Evolutionary conservation across 176 grass and related monocot genomes (phyloP).

Genomic region (Luzula sylvatica): DNA sequence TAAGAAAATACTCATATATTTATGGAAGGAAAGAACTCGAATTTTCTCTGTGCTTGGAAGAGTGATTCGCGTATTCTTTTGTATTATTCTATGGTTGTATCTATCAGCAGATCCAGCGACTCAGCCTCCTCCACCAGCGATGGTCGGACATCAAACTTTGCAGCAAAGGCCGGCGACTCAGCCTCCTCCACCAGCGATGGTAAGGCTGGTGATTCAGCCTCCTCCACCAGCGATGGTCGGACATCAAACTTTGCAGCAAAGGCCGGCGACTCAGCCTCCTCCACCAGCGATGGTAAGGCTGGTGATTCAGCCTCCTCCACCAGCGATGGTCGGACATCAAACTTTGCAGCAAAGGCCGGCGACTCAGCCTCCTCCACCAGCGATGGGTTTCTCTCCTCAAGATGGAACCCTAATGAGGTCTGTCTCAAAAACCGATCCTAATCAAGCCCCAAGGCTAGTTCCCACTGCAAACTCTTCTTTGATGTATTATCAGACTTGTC

Average conservation of each 20-base stretch:
- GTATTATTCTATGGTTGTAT: conserved; percentile 3
- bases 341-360: conserved; percentile 8
- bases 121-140: neutral
- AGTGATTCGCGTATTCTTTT: too few relatives aligned
- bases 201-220: neutral
- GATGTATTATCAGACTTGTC: conserved; percentile 57
- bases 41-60: too few relatives aligned
- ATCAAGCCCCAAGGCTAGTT: conserved; percentile 72
- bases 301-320: conserved; percentile 19
- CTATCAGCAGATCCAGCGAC: too few relatives aligned
- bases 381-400: conserved; percentile 55
- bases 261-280: conserved; percentile 25
- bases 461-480: conserved; percentile 35
- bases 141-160: conserved; percentile 18
- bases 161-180: conserved; percentile 31
- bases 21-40: too few relatives aligned
- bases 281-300: conserved; percentile 32
- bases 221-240: too few relatives aligned
- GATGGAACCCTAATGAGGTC: conserved; percentile 52
- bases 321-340: too few relatives aligned
- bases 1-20: too few relatives aligned
- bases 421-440: conserved; percentile 75
- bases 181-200: too few relatives aligned
- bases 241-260: too few relatives aligned
- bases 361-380: conserved; percentile 27